Percentiles rank a stretch among this genome's conserved stretches.
Evolutionary conservation across 2,329 filamentous ascomycete genomes (phyloP).

Genomic region (Monosporascus sp.): DNA sequence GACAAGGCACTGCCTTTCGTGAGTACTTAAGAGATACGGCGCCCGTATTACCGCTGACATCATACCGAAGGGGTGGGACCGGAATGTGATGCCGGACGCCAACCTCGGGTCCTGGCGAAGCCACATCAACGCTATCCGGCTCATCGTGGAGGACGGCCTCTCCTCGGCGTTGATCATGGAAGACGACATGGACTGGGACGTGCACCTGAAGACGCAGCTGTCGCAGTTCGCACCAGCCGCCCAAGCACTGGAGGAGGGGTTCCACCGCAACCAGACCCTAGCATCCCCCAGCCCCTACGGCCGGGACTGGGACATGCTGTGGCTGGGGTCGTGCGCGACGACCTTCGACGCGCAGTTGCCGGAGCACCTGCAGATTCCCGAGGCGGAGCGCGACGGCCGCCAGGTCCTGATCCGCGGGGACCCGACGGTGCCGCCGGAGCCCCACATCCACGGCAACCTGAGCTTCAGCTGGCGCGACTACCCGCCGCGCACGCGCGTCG

Average conservation of each 20-base stretch:
- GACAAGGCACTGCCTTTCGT: constrained; percentile 35
- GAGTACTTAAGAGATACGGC: neutral
- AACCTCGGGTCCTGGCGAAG: constrained; percentile 34
- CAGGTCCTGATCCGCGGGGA: constrained; percentile 19
- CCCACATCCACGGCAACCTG: constrained; percentile 19
- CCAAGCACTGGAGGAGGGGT: constrained; percentile 5
- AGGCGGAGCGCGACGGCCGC: constrained; percentile 9
- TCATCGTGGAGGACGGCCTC: constrained; percentile 27
- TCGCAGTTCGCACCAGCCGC: constrained; percentile 21
- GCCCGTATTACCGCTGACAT: constrained; percentile 3
- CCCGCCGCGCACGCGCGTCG: constrained; percentile 28
- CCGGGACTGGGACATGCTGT: constrained; percentile 46
- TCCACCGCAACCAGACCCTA: constrained; percentile 10
- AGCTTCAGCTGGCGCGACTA: constrained; percentile 19
- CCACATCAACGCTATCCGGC: constrained; percentile 30
- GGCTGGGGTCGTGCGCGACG: constrained; percentile 44
- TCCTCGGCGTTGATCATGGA: constrained; percentile 36
- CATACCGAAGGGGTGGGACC: constrained; percentile 16
- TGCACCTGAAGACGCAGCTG: constrained; percentile 27
- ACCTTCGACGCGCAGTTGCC: constrained; percentile 24
- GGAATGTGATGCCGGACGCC: constrained; percentile 17
- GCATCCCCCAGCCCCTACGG: constrained; percentile 36
- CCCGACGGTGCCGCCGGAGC: constrained; percentile 19
- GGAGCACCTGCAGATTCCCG: constrained; percentile 13
- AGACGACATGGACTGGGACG: constrained; percentile 40